Percentiles rank a stretch among this genome's conserved stretches.
Conservation (phyloP, 2,329 filamentous ascomycete species). For the Aspergillus sp. region DNA sequence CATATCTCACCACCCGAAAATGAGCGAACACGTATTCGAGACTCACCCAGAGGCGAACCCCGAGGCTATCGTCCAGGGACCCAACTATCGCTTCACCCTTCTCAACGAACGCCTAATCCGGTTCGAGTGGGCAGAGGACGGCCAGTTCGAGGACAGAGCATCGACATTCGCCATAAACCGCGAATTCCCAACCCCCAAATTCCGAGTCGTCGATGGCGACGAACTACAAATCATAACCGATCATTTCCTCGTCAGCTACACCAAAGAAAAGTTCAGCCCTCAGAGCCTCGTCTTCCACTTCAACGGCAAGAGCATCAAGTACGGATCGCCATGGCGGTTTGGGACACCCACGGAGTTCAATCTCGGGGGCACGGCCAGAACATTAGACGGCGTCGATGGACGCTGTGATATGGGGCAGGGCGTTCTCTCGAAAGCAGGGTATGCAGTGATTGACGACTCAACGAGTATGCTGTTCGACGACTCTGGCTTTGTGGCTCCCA, state of each 20-base stretch:
- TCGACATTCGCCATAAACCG: conserved; percentile 63
- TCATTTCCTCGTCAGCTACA: conserved; percentile 57
- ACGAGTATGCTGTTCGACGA: conserved; percentile 57
- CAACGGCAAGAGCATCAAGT: conserved; percentile 42
- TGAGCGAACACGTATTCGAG: conserved; percentile 14
- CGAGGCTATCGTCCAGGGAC: conserved; percentile 47
- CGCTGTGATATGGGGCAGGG: conserved; percentile 51
- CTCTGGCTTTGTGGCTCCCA: conserved; percentile 53
- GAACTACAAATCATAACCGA: conserved; percentile 58
- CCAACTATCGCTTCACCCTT: conserved; percentile 60
- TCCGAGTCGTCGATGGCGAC: conserved; percentile 48
- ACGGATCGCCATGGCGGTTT: conserved; percentile 54
- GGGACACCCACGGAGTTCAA: conserved; percentile 45
- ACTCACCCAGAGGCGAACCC: conserved; percentile 46
- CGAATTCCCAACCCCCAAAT: conserved; percentile 49
- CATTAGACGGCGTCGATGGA: conserved; percentile 56
- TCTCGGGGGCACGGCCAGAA: conserved; percentile 53
- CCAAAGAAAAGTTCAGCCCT: conserved; percentile 56
- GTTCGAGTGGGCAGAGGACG: conserved; percentile 62
- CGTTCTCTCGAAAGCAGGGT: conserved; percentile 53
- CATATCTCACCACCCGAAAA: neutral
- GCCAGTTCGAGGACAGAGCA: conserved; percentile 61
- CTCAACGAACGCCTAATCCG: conserved; percentile 58
- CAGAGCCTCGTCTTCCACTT: conserved; percentile 51
- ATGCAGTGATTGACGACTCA: conserved; percentile 55